phyloP scores from a whole-genome alignment of 192 early-diverging fungal species.

The Coemansia sp. region DNA sequence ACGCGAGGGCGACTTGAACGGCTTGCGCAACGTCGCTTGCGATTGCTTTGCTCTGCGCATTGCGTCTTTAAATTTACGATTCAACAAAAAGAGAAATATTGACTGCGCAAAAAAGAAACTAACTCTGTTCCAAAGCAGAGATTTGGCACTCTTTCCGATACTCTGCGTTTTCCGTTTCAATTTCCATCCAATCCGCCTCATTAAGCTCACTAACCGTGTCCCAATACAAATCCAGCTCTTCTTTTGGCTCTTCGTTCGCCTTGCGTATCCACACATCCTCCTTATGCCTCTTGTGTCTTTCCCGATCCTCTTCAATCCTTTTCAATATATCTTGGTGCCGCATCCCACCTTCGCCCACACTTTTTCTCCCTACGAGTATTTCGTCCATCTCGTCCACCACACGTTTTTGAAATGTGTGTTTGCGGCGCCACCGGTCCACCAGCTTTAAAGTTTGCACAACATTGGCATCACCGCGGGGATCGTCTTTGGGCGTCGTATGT shows the following conservation, averaged over 20 bases:
- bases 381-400: slow-evolving; percentile 19
- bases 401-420: slow-evolving; percentile 16
- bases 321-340: slow-evolving; percentile 52
- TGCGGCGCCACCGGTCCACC: slow-evolving; percentile 36
- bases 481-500: slow-evolving; percentile 35
- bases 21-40: slow-evolving; percentile 26
- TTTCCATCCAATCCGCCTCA: slow-evolving; percentile 45
- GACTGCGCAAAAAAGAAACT: slow-evolving; percentile 2
- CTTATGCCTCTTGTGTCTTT: slow-evolving; percentile 55
- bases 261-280: slow-evolving; percentile 58
- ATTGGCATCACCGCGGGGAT: slow-evolving; percentile 43
- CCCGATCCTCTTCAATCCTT: slow-evolving; percentile 59
- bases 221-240: slow-evolving; percentile 53
- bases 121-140: neutral
- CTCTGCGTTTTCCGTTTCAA: slow-evolving; percentile 34
- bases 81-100: slow-evolving; percentile 8
- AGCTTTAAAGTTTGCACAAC: slow-evolving; percentile 41
- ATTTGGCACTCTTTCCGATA: slow-evolving; percentile 25
- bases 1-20: slow-evolving; percentile 47
- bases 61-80: neutral
- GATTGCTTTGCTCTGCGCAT: slow-evolving; percentile 24
- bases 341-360: slow-evolving; percentile 28
- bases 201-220: slow-evolving; percentile 52
- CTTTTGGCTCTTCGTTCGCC: slow-evolving; percentile 19
- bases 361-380: slow-evolving; percentile 18